Evolutionary conservation across 805 yeast species (phyloP), one percentile per base, ranked within the genome.

Genomic region (Spathaspora sp.): DNA sequence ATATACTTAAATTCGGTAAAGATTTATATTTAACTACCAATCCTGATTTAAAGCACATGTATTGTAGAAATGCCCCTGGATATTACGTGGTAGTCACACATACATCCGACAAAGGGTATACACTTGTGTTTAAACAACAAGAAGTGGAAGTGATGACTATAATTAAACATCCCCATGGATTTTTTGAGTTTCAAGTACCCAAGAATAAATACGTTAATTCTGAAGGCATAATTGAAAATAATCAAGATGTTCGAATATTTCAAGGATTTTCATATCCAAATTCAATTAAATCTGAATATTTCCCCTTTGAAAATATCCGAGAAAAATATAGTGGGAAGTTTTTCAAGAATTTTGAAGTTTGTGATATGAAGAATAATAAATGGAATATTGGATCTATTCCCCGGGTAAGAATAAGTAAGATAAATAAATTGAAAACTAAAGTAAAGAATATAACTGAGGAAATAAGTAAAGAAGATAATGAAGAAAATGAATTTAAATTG

Each of bases 11-110:
- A 49, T 68, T 82, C 48, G 82, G 83, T 10, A 75, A 72, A 40
- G 83, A 80, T 56, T 66, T 83, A 46, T 85, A 84, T 60, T 60
- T 86, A 45, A 78, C 90, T 1, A 86, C 92, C 0, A 86, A 83
- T 57, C 91, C 91, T 0, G 83, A 82, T 19, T 65, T 72, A 17
- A 76, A 79, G 54, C 90, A 86, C 61, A 63, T 80, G 38, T 78
- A 76, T 55, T 79, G 86, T 49, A 69, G 87, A 31, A 73, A 75
- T 56, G 88, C 82, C 0, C 90, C 90, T 0, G 83, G 88, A 2
- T 83, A 80, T 58, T 80, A 76, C 57, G 80, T 85, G 14, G 17
- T n/a, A 7, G 19, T 45, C n/a, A 19, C 57, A 78, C 62, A 65
- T 42, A 66, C 14, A 26, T 23, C 9, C 49, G 16, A 19, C n/a